Conservation (phyloP, 768 basidiomycete genomes). For the Podaxis sp. region DNA sequence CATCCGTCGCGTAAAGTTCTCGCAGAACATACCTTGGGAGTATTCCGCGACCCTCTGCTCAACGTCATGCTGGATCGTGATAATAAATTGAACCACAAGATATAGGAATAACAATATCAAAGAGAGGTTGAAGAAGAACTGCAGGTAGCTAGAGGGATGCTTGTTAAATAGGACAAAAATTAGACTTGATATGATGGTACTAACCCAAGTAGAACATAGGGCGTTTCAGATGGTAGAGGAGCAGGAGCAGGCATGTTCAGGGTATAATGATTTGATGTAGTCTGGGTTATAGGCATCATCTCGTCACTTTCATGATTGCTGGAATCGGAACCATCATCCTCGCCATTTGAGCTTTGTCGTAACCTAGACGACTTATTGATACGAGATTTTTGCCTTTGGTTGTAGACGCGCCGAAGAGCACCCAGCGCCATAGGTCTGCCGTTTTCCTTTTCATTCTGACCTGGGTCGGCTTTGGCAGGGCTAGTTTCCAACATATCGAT, state of each 20-base stretch:
- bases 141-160: conserved; percentile 65
- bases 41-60: conserved; percentile 84
- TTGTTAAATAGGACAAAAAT: conserved; percentile 17
- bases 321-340: conserved; percentile 42
- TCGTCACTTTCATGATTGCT: conserved; percentile 47
- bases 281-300: conserved; percentile 43
- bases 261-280: conserved; percentile 79
- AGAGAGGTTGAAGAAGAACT: conserved; percentile 91
- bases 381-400: conserved; percentile 53
- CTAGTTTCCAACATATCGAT: conserved; percentile 77
- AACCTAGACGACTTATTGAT: conserved; percentile 24
- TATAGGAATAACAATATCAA: conserved; percentile 84
- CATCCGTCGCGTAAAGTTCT: neutral
- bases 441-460: conserved; percentile 37
- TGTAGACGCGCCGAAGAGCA: conserved; percentile 65
- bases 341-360: conserved; percentile 31
- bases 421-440: conserved; percentile 59
- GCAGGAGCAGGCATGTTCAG: conserved; percentile 72
- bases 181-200: conserved; percentile 25
- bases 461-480: conserved; percentile 40
- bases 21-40: conserved; percentile 67
- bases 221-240: conserved; percentile 58
- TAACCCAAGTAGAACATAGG: conserved; percentile 86
- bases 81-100: conserved; percentile 80
- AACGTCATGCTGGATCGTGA: conserved; percentile 90